Evolutionary conservation across 352 stramenopile genomes (phyloP).

Genomic region (Phytophthora pluvialis): DNA sequence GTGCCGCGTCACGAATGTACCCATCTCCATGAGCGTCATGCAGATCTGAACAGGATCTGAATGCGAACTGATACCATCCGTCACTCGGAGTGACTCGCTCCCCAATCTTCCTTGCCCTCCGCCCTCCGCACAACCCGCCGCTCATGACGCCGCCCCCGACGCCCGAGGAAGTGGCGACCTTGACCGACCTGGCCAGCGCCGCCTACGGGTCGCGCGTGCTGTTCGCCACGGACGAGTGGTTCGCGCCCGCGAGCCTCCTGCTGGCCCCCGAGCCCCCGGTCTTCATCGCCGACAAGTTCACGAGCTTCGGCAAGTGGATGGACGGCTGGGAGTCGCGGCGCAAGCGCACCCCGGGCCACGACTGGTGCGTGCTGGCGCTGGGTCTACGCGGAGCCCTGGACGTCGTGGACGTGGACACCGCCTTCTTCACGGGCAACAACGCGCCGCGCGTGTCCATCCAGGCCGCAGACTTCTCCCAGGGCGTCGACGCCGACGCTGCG

Average conservation of each 20-base stretch:
- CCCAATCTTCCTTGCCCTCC: conserved; percentile 8
- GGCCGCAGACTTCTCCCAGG: conserved; percentile 55
- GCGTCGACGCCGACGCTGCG: conserved; percentile 29
- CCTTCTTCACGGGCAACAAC: conserved; percentile 95
- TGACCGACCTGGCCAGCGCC: conserved; percentile 74
- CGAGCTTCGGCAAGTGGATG: conserved; percentile 95
- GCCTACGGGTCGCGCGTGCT: conserved; percentile 72
- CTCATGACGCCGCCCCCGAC: conserved; percentile 6
- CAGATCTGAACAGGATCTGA: conserved; percentile 18
- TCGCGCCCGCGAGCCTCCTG: conserved; percentile 89
- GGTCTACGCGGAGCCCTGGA: conserved; percentile 70
- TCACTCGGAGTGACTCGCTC: conserved; percentile 19
- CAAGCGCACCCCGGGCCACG: conserved; percentile 85
- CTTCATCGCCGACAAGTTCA: conserved; percentile 94
- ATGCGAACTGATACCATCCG: conserved; percentile 11
- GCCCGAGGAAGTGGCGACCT: conserved; percentile 25
- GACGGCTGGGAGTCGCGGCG: conserved; percentile 95
- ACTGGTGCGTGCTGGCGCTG: conserved; percentile 94
- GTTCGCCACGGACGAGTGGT: conserved; percentile 95
- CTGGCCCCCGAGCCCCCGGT: conserved; percentile 73
- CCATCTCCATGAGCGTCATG: conserved; percentile 17
- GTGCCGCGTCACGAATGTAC: conserved; percentile 7
- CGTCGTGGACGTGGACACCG: conserved; percentile 91
- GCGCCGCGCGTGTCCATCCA: conserved; percentile 90
- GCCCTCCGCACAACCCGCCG: background rate